Percentiles rank a stretch among this genome's conserved stretches.
Conservation (phyloP, 2,329 filamentous ascomycete genomes). For the Fusarium redolens region DNA sequence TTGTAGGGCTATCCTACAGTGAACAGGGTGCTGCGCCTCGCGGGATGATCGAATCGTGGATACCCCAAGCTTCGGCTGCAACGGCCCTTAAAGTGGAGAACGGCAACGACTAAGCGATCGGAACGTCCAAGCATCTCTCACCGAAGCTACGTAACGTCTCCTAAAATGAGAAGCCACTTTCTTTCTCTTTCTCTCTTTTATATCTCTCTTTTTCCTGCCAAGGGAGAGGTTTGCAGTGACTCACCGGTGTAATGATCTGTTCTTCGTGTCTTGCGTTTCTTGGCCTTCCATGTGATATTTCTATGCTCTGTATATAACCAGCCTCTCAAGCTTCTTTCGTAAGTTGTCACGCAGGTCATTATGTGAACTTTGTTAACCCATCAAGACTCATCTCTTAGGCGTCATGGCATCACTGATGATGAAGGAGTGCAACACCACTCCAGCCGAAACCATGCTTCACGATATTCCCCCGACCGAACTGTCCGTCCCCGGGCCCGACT, state of each 20-base stretch:
- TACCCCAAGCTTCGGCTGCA: constrained; percentile 13
- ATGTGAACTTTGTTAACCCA: rapidly evolving
- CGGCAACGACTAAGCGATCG: not conserved
- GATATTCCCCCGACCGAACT: not conserved
- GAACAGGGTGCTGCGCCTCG: constrained; percentile 21
- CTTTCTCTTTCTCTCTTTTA: not conserved
- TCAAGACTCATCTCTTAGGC: too few relatives aligned
- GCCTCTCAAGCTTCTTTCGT: not conserved
- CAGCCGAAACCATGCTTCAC: not conserved
- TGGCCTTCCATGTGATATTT: not conserved
- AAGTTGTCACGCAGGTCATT: not conserved
- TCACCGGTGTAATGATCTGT: not conserved
- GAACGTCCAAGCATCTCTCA: constrained; percentile 8
- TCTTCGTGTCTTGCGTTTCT: not conserved
- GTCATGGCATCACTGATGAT: not conserved
- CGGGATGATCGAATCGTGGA: constrained; percentile 16
- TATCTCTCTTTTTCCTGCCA: not conserved
- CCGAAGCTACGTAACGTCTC: not conserved
- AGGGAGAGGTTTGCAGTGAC: not conserved
- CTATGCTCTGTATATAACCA: not conserved
- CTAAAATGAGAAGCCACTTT: not conserved
- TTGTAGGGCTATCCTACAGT: not conserved
- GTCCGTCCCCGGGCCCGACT: constrained; percentile 10
- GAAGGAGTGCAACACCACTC: not conserved
- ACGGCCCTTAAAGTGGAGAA: constrained; percentile 11